phyloP scores from a whole-genome alignment of 768 basidiomycete species.

The Piloderma croceum region DNA sequence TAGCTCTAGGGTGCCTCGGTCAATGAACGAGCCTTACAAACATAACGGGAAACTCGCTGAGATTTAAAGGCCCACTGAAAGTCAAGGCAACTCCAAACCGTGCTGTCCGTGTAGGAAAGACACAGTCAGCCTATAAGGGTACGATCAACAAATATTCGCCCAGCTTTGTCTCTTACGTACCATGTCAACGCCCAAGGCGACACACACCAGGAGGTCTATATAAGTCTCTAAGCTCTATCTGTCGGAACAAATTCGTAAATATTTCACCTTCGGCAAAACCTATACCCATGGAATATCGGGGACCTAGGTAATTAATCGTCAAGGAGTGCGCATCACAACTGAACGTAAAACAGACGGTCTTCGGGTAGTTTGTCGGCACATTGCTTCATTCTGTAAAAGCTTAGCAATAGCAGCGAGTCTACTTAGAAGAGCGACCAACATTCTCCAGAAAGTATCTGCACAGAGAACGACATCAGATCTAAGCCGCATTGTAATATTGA shows the following conservation, averaged over 20 bases:
- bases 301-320: conserved; percentile 43
- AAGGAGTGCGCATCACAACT: conserved; percentile 1
- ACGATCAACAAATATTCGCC: conserved; percentile 1
- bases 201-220: conserved; percentile 80
- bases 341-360: conserved; percentile 50
- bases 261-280: conserved; percentile 84
- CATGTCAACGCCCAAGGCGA: conserved; percentile 92
- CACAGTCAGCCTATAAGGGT: conserved; percentile 71
- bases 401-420: conserved; percentile 10
- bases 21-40: conserved; percentile 9
- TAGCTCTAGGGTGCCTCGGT: too few species aligned
- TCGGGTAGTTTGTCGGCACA: conserved; percentile 74
- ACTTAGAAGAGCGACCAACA: conserved; percentile 42
- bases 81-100: conserved; percentile 89
- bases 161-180: conserved; percentile 32
- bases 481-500: conserved; percentile 2
- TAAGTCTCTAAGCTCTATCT: too few species aligned
- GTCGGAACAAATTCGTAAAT: too few species aligned
- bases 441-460: conserved; percentile 76
- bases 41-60: conserved; percentile 56
- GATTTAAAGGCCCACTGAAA: conserved; percentile 73
- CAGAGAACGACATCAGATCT: background rate
- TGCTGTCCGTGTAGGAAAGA: conserved; percentile 89
- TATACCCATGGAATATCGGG: conserved; percentile 89
- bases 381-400: conserved; percentile 60